phyloP scores from a whole-genome alignment of 768 basidiomycete species.

The Kwoniella newhampshirensis region DNA sequence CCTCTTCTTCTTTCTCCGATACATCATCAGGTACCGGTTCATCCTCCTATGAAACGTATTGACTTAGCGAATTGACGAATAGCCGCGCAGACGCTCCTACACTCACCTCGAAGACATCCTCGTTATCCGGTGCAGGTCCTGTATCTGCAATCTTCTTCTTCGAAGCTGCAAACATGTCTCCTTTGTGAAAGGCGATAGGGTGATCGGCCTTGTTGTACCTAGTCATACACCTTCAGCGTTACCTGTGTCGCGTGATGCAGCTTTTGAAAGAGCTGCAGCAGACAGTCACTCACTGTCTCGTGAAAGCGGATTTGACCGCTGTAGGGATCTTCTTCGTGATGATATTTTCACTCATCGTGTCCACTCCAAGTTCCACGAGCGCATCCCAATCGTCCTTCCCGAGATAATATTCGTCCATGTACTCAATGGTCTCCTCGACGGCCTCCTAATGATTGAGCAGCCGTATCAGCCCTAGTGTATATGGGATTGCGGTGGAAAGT shows the following conservation, averaged over 20 bases:
- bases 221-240: slow-evolving; percentile 1
- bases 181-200: slow-evolving; percentile 93
- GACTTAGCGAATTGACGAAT: too few relatives aligned
- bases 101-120: slow-evolving; percentile 82
- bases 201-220: slow-evolving; percentile 89
- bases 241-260: too few relatives aligned
- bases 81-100: background rate
- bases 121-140: slow-evolving; percentile 80
- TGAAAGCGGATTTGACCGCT: slow-evolving; percentile 79
- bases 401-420: slow-evolving; percentile 92
- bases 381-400: slow-evolving; percentile 97
- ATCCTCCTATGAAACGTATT: slow-evolving; percentile 28
- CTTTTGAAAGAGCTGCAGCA: background rate
- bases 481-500: background rate
- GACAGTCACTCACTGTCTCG: slow-evolving; percentile 66
- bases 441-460: slow-evolving; percentile 59
- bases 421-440: slow-evolving; percentile 75
- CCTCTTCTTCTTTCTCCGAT: slow-evolving; percentile 58
- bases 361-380: slow-evolving; percentile 88
- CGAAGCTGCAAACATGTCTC: slow-evolving; percentile 65
- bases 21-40: slow-evolving; percentile 59
- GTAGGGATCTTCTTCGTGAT: slow-evolving; percentile 81
- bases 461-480: background rate
- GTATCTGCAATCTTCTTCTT: slow-evolving; percentile 73
- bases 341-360: slow-evolving; percentile 67